Evolutionary conservation across 768 basidiomycete genomes (phyloP).

Genomic region (Kwoniella mangroviensis): DNA sequence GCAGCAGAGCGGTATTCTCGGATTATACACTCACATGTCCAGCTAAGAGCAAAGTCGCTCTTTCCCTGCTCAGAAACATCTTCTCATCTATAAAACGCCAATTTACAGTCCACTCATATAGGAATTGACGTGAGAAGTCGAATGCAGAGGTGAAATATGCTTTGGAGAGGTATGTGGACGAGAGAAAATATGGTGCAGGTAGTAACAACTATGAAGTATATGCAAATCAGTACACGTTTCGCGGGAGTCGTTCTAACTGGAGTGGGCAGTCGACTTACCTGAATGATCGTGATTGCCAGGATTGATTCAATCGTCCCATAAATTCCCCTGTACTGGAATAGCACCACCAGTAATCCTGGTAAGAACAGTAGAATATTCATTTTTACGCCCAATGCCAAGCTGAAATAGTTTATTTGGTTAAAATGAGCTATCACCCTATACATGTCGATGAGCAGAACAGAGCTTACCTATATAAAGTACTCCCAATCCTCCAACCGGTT

Average conservation of each 20-base stretch:
- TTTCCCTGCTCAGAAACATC: slow-evolving; percentile 70
- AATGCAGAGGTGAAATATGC: slow-evolving; percentile 80
- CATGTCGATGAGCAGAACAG: background rate
- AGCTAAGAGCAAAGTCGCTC: slow-evolving; percentile 68
- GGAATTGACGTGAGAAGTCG: slow-evolving; percentile 82
- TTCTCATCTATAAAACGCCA: slow-evolving; percentile 85
- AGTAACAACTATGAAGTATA: too few relatives aligned
- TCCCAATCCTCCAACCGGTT: slow-evolving; percentile 52
- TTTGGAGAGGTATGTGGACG: slow-evolving; percentile 59
- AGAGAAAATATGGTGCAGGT: slow-evolving; percentile 73
- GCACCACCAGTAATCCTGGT: slow-evolving; percentile 80
- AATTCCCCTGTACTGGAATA: slow-evolving; percentile 67
- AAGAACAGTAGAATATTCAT: slow-evolving; percentile 92
- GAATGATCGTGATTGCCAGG: slow-evolving; percentile 42
- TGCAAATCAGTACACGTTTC: too few relatives aligned
- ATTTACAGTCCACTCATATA: slow-evolving; percentile 97
- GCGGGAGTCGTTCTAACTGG: too few relatives aligned
- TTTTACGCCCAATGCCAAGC: slow-evolving; percentile 85
- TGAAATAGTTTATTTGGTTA: slow-evolving; percentile 46
- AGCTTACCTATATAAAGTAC: slow-evolving; percentile 72
- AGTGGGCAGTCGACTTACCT: slow-evolving; percentile 35
- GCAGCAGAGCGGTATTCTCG: background rate
- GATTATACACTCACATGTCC: slow-evolving; percentile 63
- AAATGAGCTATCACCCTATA: background rate
- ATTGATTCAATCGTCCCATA: slow-evolving; percentile 33